Percentiles rank a stretch among this genome's conserved stretches.
phyloP scores from a whole-genome alignment of 208 protist species.

The Wallacemonas sp. region DNA sequence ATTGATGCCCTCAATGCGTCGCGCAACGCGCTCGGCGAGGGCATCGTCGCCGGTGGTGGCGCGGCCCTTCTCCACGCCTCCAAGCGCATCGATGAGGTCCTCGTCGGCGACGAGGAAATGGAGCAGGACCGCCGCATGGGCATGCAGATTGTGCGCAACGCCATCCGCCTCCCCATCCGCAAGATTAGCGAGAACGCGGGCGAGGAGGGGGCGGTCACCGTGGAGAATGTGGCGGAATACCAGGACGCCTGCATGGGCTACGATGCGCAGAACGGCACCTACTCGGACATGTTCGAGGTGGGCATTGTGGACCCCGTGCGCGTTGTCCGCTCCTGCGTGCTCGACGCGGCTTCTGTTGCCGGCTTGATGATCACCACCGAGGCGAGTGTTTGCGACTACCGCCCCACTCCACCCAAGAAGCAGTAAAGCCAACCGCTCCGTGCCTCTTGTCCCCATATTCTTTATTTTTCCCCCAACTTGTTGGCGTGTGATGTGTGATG shows the following conservation, averaged over 20 bases:
- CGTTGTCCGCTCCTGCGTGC: constrained; percentile 97
- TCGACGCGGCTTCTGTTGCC: constrained; percentile 97
- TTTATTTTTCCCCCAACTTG: no score
- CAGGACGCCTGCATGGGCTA: constrained; percentile 93
- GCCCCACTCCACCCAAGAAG: constrained; percentile 24
- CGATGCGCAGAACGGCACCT: constrained; percentile 95
- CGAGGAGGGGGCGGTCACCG: constrained; percentile 97
- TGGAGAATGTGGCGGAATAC: constrained; percentile 95
- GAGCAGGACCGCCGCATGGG: constrained; percentile 81
- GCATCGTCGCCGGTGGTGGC: constrained; percentile 98
- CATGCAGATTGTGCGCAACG: constrained; percentile 88
- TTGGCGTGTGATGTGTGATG: no score
- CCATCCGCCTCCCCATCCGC: constrained; percentile 87
- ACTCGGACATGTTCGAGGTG: constrained; percentile 98
- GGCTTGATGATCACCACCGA: constrained; percentile 99
- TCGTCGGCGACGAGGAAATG: constrained; percentile 87
- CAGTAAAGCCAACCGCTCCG: constrained; percentile 14
- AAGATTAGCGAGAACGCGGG: constrained; percentile 99
- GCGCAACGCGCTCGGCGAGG: constrained; percentile 98
- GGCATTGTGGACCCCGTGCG: constrained; percentile 99
- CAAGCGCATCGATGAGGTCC: constrained; percentile 87
- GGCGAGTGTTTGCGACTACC: constrained; percentile 94
- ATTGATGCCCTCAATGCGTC: constrained; percentile 99
- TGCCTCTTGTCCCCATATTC: no score
- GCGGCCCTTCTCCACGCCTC: constrained; percentile 96